These are phyloP conservation scores for Sequoia sempervirens DNA, from an alignment of 75 land plant genomes.

Conservation along the genomic window DNA sequence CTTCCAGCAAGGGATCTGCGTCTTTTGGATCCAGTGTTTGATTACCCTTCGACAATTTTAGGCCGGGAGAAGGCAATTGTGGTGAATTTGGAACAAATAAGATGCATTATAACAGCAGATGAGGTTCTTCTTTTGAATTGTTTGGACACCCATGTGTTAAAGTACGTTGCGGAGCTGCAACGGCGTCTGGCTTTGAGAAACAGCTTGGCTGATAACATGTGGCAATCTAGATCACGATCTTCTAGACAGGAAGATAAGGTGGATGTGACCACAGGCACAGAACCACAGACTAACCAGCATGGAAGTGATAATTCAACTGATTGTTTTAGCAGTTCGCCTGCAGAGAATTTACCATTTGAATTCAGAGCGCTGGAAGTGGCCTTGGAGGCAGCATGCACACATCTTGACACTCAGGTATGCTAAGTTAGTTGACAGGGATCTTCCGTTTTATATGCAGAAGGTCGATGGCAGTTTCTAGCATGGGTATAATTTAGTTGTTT, in stretches of 20 bases:
- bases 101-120: conserved; percentile 85
- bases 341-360: conserved; percentile 86
- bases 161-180: conserved; percentile 67
- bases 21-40: conserved; percentile 77
- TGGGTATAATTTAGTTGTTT: neutral
- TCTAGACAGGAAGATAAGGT: neutral
- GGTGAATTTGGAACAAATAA: conserved; percentile 78
- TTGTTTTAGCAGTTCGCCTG: conserved; percentile 1
- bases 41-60: conserved; percentile 73
- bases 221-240: neutral
- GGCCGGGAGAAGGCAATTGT: conserved; percentile 87
- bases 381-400: conserved; percentile 72
- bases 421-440: neutral
- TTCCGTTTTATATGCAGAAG: neutral
- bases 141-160: conserved; percentile 50
- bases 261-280: neutral
- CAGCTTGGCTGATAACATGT: conserved; percentile 7
- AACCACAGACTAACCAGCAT: neutral
- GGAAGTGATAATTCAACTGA: neutral
- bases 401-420: conserved; percentile 75
- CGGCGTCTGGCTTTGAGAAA: conserved; percentile 38
- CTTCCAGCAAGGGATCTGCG: conserved; percentile 80
- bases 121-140: conserved; percentile 83
- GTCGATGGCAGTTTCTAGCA: neutral
- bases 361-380: conserved; percentile 89